Evolutionary conservation across 495 filamentous ascomycete species (phyloP).

Genomic region (Aspergillus avenaceus): DNA sequence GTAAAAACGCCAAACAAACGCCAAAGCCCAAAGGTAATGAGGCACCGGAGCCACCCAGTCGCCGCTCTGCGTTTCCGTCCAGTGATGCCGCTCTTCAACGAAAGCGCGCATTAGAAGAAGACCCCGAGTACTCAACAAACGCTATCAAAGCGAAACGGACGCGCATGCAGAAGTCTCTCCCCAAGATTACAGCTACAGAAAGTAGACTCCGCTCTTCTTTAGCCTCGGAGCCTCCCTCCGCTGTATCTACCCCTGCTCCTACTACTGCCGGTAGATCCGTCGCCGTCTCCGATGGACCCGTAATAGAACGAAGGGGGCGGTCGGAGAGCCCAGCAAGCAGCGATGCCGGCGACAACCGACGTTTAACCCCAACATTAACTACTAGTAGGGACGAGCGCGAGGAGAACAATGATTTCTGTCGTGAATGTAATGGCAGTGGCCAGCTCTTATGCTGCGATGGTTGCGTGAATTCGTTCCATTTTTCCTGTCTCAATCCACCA

Average conservation of each 20-base stretch:
- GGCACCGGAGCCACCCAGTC: conserved; percentile 1
- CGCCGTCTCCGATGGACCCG: background rate
- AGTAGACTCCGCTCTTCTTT: conserved; percentile 25
- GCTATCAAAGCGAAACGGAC: conserved; percentile 25
- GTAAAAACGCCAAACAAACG: conserved; percentile 23
- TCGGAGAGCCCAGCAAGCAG: conserved; percentile 19
- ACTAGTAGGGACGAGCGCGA: conserved; percentile 19
- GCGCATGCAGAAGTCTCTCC: conserved; percentile 21
- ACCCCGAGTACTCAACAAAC: conserved; percentile 21
- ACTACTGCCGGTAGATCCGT: background rate
- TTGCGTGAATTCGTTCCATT: conserved; percentile 83
- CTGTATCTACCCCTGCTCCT: conserved; percentile 10
- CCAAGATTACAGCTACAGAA: conserved; percentile 15
- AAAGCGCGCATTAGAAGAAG: conserved; percentile 24
- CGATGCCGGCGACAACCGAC: conserved; percentile 23
- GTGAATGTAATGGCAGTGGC: conserved; percentile 76
- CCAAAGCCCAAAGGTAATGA: conserved; percentile 17
- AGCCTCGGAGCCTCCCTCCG: conserved; percentile 11
- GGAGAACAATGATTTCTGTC: conserved; percentile 86
- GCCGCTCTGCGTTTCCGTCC: conserved; percentile 11
- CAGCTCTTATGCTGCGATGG: conserved; percentile 88
- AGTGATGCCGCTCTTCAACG: conserved; percentile 16
- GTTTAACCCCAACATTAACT: conserved; percentile 15
- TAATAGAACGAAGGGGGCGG: conserved; percentile 2
- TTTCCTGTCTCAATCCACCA: conserved; percentile 77